These are phyloP conservation scores for Ceratobasidium sp. DNA, from an alignment of 1,284 basidiomycete genomes.

Conservation along the genomic window DNA sequence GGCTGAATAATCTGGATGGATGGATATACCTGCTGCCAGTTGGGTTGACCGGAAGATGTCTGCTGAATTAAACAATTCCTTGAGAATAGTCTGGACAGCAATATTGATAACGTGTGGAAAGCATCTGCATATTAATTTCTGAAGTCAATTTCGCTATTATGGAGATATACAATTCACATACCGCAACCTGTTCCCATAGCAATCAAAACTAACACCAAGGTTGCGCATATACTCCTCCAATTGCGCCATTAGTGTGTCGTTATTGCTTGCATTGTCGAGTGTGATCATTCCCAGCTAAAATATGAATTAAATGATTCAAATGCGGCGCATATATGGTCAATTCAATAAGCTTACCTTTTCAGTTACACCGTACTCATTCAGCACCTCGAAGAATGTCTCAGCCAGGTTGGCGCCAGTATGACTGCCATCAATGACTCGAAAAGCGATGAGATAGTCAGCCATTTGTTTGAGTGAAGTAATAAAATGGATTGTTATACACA, in stretches of 20 bases:
- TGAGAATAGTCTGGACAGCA: constrained; percentile 28
- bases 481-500: constrained; percentile 33
- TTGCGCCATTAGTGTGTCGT: constrained; percentile 31
- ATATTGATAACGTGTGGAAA: constrained; percentile 40
- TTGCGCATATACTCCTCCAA: constrained; percentile 14
- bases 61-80: not conserved
- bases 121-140: constrained; percentile 6
- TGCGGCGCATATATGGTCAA: not conserved
- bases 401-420: constrained; percentile 37
- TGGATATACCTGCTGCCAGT: not conserved
- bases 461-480: not conserved
- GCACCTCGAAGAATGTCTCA: not conserved
- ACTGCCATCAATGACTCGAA: constrained; percentile 10
- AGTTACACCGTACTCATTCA: constrained; percentile 20
- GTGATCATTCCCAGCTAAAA: constrained; percentile 26
- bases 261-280: constrained; percentile 35
- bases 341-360: not conserved
- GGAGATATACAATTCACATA: not conserved
- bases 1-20: constrained; percentile 4
- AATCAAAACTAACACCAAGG: constrained; percentile 24
- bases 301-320: not conserved
- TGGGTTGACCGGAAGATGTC: not conserved
- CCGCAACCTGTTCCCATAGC: constrained; percentile 27
- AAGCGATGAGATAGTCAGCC: constrained; percentile 26
- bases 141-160: not conserved